phyloP scores from a whole-genome alignment of 345 rosid genomes.

The Linum lewisii region DNA sequence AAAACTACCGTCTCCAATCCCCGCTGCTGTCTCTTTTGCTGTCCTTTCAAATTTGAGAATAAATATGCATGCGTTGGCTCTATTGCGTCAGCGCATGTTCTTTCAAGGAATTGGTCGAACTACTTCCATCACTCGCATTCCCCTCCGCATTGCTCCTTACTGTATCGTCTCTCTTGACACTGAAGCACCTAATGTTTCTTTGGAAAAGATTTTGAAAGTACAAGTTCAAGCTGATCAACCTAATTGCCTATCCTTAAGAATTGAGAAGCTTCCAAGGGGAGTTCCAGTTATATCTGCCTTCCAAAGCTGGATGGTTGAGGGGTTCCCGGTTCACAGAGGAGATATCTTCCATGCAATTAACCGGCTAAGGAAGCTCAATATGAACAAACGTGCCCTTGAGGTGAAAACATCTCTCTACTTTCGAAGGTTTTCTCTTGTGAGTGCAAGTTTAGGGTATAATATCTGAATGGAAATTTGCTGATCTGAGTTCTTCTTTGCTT shows the following conservation, averaged over 20 bases:
- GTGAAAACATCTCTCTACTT: slow-evolving; percentile 13
- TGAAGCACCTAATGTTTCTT: slow-evolving; percentile 9
- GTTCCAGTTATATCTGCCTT: slow-evolving; percentile 63
- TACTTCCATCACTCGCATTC: slow-evolving; percentile 10
- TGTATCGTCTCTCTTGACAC: slow-evolving; percentile 27
- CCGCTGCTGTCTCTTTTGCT: too few species aligned
- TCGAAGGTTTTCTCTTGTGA: background rate
- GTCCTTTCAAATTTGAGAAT: too few species aligned
- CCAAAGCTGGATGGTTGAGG: slow-evolving; percentile 85
- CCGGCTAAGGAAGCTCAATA: slow-evolving; percentile 60
- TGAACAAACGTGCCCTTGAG: slow-evolving; percentile 73
- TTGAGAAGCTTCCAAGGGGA: slow-evolving; percentile 55
- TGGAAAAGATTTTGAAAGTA: slow-evolving; percentile 7
- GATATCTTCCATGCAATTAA: slow-evolving; percentile 72
- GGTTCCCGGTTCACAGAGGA: slow-evolving; percentile 65
- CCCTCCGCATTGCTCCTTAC: slow-evolving; percentile 7
- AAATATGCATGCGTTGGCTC: slow-evolving; percentile 24
- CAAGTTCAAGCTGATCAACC: slow-evolving; percentile 22
- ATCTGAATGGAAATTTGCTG: background rate
- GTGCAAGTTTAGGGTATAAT: slow-evolving; percentile 1
- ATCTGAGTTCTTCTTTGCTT: background rate
- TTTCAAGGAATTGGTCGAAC: slow-evolving; percentile 50
- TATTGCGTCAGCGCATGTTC: slow-evolving; percentile 24
- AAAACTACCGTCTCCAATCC: too few species aligned
- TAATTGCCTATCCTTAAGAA: slow-evolving; percentile 58